Evolutionary conservation across 78 protist species (phyloP), one percentile per base, ranked within the genome.

Genomic region (Dictyostelium citrinum): DNA sequence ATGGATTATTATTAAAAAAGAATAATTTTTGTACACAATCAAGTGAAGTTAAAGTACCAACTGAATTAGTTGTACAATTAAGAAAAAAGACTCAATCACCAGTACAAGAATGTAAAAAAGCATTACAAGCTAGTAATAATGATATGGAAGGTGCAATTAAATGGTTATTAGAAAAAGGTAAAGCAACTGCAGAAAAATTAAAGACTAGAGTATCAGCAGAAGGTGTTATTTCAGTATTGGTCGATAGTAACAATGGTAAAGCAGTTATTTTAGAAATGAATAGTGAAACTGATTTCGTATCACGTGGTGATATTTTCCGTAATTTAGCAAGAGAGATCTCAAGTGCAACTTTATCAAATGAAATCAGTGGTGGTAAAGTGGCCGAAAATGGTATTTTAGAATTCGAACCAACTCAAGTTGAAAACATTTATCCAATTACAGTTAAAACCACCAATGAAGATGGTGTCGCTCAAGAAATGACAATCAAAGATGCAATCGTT

Each of bases 211-310:
- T 77, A 10, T 77, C 77, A 10, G 60, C 55, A 3, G 93, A 86
- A 27, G 93, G 93, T 64, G 7, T 61, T 5, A 67, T 86, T 55
- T 86, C 93, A 27, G 79, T 86, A 27, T 22, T 64, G 12, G 84
- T 78, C 37, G 27, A 45, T 33, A 37, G 58, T n/a, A 17, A 55
- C 1, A 51, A 12, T 7, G 45, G 24, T 12, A 76, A 55, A 43
- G 92, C 79, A 16, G 68, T 86, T 8, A 86, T 86, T 22, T 33
- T 86, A 14, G 93, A 86, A 61, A 64, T 86, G 49, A 86, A 86
- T 83, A 86, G 93, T 86, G 93, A 86, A 33, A 86, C 93, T 41
- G 93, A 86, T 78, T 86, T 86, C 20, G 93, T 86, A 7, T 24
- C 72, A 17, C 83, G 93, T 78, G 93, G 93, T 67, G 93, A 86